Percentiles rank a stretch among this genome's conserved stretches.
Conservation (phyloP, 169 alveolate genomes). For the Plasmodium coatneyi region DNA sequence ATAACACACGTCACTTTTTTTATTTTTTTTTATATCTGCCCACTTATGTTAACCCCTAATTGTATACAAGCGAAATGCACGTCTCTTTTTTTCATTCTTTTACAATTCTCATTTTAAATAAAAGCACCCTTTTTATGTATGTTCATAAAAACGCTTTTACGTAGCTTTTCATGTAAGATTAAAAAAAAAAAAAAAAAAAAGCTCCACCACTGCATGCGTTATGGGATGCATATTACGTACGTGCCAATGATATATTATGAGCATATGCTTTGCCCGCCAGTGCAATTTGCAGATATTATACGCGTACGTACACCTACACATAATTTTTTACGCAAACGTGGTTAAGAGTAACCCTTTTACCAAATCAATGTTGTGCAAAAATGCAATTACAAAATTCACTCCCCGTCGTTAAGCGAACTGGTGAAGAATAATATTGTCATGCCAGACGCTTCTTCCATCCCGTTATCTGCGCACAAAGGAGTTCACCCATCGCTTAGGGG, state of each 20-base stretch:
- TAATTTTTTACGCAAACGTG: neutral
- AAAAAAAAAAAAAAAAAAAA: neutral
- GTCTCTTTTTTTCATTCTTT: neutral
- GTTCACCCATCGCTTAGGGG: neutral
- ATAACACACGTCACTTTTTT: neutral
- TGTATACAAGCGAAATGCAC: neutral
- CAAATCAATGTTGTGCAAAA: neutral
- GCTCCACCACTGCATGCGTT: neutral
- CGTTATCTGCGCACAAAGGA: neutral
- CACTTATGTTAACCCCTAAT: neutral
- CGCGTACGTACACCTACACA: neutral
- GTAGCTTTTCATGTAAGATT: neutral
- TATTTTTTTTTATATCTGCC: neutral
- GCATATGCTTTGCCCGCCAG: neutral
- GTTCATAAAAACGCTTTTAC: constrained; percentile 35
- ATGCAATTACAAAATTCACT: neutral
- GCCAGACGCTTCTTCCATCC: neutral
- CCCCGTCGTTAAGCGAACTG: neutral
- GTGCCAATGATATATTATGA: neutral
- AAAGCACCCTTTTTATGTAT: constrained; percentile 30
- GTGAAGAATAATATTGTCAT: neutral
- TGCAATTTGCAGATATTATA: neutral
- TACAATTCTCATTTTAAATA: constrained; percentile 12
- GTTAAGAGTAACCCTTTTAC: neutral
- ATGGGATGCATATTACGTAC: neutral